Percentiles rank a stretch among this genome's conserved stretches.
Evolutionary conservation across 2,329 filamentous ascomycete species (phyloP).

Genomic region (Hypoxylon sp.): DNA sequence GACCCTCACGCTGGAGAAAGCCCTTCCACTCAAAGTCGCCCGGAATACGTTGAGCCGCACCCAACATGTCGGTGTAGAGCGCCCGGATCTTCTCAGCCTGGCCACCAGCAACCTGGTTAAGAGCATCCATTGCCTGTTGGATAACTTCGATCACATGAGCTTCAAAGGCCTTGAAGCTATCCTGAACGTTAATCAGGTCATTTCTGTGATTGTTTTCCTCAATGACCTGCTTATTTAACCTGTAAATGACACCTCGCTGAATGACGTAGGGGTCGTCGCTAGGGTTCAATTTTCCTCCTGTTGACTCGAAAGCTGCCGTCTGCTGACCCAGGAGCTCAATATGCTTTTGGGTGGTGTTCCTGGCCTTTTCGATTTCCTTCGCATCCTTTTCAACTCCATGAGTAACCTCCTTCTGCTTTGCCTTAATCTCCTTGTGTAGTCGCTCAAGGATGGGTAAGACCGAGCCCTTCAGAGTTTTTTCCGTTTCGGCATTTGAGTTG

Average conservation of each 20-base stretch:
- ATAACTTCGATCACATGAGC: slow-evolving; percentile 85
- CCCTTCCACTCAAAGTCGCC: slow-evolving; percentile 92
- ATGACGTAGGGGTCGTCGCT: slow-evolving; percentile 90
- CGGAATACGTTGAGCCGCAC: slow-evolving; percentile 81
- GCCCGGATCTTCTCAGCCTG: slow-evolving; percentile 86
- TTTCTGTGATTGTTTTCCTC: slow-evolving; percentile 97
- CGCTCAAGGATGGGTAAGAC: slow-evolving; percentile 91
- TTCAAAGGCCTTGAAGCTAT: slow-evolving; percentile 90
- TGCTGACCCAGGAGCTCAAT: slow-evolving; percentile 94
- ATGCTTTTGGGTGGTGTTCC: slow-evolving; percentile 90
- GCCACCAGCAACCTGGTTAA: slow-evolving; percentile 83
- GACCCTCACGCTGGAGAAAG: slow-evolving; percentile 80
- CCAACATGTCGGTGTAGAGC: slow-evolving; percentile 88
- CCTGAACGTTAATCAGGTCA: slow-evolving; percentile 92
- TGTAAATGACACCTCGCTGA: slow-evolving; percentile 83
- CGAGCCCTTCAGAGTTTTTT: slow-evolving; percentile 88
- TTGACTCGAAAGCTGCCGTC: slow-evolving; percentile 83
- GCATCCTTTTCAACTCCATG: slow-evolving; percentile 85
- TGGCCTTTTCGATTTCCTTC: slow-evolving; percentile 93
- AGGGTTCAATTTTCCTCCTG: slow-evolving; percentile 78
- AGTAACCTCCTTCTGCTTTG: slow-evolving; percentile 91
- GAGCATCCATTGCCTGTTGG: slow-evolving; percentile 85
- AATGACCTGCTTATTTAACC: slow-evolving; percentile 89
- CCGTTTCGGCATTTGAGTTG: slow-evolving; percentile 91
- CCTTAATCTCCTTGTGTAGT: slow-evolving; percentile 96